Evolutionary conservation across 805 yeast species (phyloP).

Genomic region (Ogataea parapolymorpha): DNA sequence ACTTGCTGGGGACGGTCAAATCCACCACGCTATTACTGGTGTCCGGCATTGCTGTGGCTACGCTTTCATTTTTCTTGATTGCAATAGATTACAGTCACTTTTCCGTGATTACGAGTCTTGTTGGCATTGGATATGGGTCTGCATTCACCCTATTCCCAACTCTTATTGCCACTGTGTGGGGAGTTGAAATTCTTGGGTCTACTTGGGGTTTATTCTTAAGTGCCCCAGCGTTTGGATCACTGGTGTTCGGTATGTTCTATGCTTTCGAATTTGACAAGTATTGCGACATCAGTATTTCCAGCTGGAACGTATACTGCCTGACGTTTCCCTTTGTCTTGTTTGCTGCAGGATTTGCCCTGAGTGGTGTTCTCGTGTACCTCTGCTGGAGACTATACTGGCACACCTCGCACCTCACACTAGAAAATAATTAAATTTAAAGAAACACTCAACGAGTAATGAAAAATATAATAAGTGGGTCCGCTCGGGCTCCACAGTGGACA

Average conservation of each 20-base stretch:
- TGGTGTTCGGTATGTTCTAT: slow-evolving; percentile 63
- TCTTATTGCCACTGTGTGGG: slow-evolving; percentile 76
- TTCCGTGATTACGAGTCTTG: slow-evolving; percentile 27
- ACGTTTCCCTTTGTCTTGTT: slow-evolving; percentile 17
- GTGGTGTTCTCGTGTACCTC: slow-evolving; percentile 12
- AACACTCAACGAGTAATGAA: not conserved
- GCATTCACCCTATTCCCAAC: slow-evolving; percentile 80
- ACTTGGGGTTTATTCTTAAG: slow-evolving; percentile 86
- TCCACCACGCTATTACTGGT: slow-evolving; percentile 9
- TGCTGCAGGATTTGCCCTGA: slow-evolving; percentile 9
- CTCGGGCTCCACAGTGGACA: too few relatives aligned
- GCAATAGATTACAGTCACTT: slow-evolving; percentile 12
- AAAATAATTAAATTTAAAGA: not conserved
- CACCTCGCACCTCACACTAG: slow-evolving; percentile 6
- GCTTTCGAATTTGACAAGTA: slow-evolving; percentile 57
- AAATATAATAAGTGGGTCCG: not conserved
- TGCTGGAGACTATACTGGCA: slow-evolving; percentile 20
- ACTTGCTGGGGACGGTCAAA: slow-evolving; percentile 9
- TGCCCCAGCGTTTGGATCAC: slow-evolving; percentile 83
- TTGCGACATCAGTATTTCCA: slow-evolving; percentile 21
- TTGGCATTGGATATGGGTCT: slow-evolving; percentile 78
- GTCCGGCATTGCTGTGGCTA: slow-evolving; percentile 6
- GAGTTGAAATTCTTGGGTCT: slow-evolving; percentile 78
- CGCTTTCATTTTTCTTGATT: slow-evolving; percentile 12
- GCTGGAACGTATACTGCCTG: slow-evolving; percentile 12